Evolutionary conservation across 257 asterid genomes (phyloP), one percentile per base, ranked within the genome.

Genomic region (Voacanga thouarsii): DNA sequence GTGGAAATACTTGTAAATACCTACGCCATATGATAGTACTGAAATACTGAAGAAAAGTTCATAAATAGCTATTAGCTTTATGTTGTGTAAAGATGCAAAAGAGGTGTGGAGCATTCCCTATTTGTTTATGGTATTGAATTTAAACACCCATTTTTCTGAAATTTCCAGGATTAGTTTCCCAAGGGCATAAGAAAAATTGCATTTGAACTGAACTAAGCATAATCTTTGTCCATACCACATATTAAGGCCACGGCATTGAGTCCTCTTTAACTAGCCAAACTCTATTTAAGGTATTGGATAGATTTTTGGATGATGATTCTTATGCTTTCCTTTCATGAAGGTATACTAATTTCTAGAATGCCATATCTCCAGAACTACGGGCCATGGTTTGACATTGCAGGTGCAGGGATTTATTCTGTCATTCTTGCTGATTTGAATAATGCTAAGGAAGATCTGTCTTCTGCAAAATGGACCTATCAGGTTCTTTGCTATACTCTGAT

Each of bases 311-410:
- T 43, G 28, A 19, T 41, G 39, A 24, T 7, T 75, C 28, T 63
- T 47, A 3, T 21, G 44, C 11, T 59, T 43, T 61, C 60, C 8
- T 76, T 30, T 76, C 55, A 0, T 67, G 55, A 24, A 24, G 15
- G 51, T 33, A 18, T 26, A 30, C 80, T 67, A 45, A 67, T 23
- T 78, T 39, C 78, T 56, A 15, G 50, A 28, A 19, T 79, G 23
- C 8, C 44, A 56, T 18, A 50, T 75, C n/a, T 53, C 28, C 87
- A 92, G 97, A 92, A 92, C 82, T 92, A 89, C 71, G 97, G 97
- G 72, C 92, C 97, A 28, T 90, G 96, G 97, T 90, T 89, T 64
- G 97, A 92, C 77, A 77, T 92, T 30, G 85, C 82, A 79, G 91
- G 91, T 61, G 94, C 94, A 0, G 96, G 97, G 61, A 41, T 90